Conservation (phyloP, 169 alveolate species). For the Eimeria maxima region DNA sequence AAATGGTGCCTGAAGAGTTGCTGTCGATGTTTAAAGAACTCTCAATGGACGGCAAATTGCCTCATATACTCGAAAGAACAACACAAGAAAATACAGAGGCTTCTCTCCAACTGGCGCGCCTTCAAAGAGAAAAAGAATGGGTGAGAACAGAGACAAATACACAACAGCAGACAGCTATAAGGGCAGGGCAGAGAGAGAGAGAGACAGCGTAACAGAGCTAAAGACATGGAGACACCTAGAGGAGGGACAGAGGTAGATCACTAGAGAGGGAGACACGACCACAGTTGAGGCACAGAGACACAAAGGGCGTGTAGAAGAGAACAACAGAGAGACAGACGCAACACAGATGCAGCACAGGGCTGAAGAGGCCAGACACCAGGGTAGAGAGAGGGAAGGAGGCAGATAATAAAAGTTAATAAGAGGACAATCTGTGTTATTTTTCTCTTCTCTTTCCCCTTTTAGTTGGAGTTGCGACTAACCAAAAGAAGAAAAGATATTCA, state of each 20-base stretch:
- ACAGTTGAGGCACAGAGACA: not conserved
- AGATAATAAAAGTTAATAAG: not conserved
- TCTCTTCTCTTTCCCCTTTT: not conserved
- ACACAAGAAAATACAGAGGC: not conserved
- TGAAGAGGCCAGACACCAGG: not conserved
- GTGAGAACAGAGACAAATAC: not conserved
- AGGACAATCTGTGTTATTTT: not conserved
- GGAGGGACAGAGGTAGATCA: not conserved
- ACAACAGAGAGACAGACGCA: not conserved
- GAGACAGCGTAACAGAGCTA: not conserved
- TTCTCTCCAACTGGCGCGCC: not conserved
- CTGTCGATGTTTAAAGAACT: not conserved
- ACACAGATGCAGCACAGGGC: not conserved
- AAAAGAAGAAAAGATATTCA: not conserved
- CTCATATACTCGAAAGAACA: not conserved
- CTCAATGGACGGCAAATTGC: not conserved
- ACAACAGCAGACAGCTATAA: not conserved
- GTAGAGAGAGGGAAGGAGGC: not conserved
- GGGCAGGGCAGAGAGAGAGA: not conserved
- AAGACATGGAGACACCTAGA: not conserved
- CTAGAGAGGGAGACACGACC: not conserved
- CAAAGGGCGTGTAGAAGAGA: not conserved
- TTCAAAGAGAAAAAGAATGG: slow-evolving; percentile 12
- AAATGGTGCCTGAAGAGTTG: not conserved
- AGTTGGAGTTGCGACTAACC: not conserved